A percentile compares a stretch with the other conserved stretches of the same genome.
These are phyloP conservation scores for Gynochthodes officinalis DNA, from an alignment of 257 asterid species.

Conservation along the genomic window DNA sequence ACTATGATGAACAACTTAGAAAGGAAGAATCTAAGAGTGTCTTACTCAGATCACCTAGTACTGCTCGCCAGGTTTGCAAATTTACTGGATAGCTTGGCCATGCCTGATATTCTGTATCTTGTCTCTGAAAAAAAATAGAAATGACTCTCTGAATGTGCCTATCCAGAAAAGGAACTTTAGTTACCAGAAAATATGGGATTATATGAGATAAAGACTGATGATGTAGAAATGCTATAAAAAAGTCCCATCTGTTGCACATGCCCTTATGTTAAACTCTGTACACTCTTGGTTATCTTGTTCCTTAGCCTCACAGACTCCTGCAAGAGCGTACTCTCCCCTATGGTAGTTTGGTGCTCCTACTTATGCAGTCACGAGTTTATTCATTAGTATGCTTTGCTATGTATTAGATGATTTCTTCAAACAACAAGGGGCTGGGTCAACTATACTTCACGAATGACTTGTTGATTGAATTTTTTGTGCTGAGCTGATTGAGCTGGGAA, in stretches of 20 bases:
- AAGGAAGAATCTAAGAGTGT: slow-evolving; percentile 83
- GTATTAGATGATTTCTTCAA: not conserved
- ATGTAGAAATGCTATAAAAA: not conserved
- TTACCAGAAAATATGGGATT: not conserved
- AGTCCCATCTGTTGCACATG: not conserved
- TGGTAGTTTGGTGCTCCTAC: too few relatives aligned
- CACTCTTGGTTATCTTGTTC: not conserved
- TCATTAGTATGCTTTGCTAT: not conserved
- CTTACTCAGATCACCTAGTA: slow-evolving; percentile 73
- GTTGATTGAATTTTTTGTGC: not conserved
- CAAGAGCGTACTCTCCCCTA: too few relatives aligned
- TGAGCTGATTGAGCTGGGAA: not conserved
- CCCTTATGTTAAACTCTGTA: not conserved
- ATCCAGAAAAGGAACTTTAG: not conserved
- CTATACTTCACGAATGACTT: not conserved
- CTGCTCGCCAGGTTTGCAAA: slow-evolving; percentile 65
- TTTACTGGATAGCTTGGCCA: not conserved
- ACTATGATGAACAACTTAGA: slow-evolving; percentile 88
- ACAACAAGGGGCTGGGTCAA: too few relatives aligned
- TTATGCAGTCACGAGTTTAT: not conserved
- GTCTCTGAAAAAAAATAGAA: not conserved
- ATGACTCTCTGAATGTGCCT: not conserved
- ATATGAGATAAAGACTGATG: not conserved
- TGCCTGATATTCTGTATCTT: not conserved
- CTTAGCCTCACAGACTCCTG: not conserved